These are phyloP conservation scores for Lactifluus piperatus DNA, from an alignment of 768 basidiomycete genomes.

Conservation along the genomic window DNA sequence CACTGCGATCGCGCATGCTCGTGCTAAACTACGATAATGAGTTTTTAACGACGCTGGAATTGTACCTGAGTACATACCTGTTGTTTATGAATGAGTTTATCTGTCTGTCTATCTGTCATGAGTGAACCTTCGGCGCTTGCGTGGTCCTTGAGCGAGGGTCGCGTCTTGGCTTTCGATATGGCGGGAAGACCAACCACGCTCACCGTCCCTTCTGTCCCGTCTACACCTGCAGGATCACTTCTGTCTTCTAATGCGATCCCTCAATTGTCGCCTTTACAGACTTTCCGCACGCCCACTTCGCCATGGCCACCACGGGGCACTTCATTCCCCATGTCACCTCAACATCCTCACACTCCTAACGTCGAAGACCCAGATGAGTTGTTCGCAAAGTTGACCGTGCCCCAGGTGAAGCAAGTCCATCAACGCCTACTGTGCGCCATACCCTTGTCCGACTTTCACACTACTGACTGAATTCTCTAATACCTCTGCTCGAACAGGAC, in stretches of 20 bases:
- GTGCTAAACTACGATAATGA: neutral
- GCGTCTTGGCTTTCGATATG: constrained; percentile 24
- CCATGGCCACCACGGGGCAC: constrained; percentile 15
- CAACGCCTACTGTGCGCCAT: constrained; percentile 52
- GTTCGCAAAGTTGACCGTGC: constrained; percentile 60
- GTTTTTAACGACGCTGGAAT: neutral
- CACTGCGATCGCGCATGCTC: neutral
- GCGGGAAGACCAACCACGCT: constrained; percentile 32
- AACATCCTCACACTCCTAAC: neutral
- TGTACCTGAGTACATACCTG: neutral
- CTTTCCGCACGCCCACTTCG: constrained; percentile 11
- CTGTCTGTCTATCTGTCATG: neutral
- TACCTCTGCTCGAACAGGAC: constrained; percentile 5
- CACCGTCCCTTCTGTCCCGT: constrained; percentile 26
- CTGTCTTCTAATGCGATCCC: neutral
- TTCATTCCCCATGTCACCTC: neutral
- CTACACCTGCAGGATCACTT: constrained; percentile 9
- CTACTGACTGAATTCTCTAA: constrained; percentile 1
- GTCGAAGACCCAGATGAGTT: constrained; percentile 59
- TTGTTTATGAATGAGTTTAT: neutral
- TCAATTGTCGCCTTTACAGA: constrained; percentile 4
- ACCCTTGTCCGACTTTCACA: neutral
- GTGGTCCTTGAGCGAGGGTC: neutral
- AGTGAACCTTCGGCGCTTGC: neutral
- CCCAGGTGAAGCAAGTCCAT: constrained; percentile 60